Conservation (phyloP, 371 early-diverging fungal species). For the Apophysomyces variabilis region DNA sequence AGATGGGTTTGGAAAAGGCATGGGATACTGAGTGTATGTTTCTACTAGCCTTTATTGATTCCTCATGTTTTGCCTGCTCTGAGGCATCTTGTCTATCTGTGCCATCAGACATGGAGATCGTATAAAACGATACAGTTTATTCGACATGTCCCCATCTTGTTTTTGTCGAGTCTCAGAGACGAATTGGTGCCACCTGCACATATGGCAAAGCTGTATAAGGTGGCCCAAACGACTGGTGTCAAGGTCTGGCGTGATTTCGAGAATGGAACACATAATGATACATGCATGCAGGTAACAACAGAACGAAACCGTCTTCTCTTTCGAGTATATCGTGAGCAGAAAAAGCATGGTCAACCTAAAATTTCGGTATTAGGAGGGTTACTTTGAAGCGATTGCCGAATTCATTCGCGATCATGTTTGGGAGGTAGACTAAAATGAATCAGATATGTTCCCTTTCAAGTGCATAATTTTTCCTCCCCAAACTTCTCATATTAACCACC, state of each 20-base stretch:
- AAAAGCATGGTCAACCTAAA: not conserved
- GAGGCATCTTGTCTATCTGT: slow-evolving; percentile 74
- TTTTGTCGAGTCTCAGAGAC: slow-evolving; percentile 82
- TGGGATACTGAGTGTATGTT: not conserved
- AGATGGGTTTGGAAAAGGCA: not conserved
- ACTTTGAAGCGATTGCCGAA: slow-evolving; percentile 78
- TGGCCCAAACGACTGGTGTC: slow-evolving; percentile 60
- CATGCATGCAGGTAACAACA: slow-evolving; percentile 62
- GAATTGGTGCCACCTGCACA: slow-evolving; percentile 90
- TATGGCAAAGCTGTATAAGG: slow-evolving; percentile 78
- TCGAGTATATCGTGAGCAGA: not conserved
- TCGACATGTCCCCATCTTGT: slow-evolving; percentile 76
- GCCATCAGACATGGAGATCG: slow-evolving; percentile 90
- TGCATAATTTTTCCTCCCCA: not conserved
- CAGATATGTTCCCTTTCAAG: not conserved
- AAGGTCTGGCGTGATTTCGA: slow-evolving; percentile 72
- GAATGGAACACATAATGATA: slow-evolving; percentile 93
- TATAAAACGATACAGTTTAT: slow-evolving; percentile 73
- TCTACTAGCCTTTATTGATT: slow-evolving; percentile 79
- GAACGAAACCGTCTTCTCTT: no score
- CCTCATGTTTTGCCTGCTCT: slow-evolving; percentile 85
- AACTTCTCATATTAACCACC: not conserved
- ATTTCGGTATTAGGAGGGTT: slow-evolving; percentile 61
- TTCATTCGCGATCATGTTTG: slow-evolving; percentile 36
- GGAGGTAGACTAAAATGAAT: slow-evolving; percentile 16